These are phyloP conservation scores for Phaffomyces antillensis DNA, from an alignment of 805 yeast species.

Conservation along the genomic window DNA sequence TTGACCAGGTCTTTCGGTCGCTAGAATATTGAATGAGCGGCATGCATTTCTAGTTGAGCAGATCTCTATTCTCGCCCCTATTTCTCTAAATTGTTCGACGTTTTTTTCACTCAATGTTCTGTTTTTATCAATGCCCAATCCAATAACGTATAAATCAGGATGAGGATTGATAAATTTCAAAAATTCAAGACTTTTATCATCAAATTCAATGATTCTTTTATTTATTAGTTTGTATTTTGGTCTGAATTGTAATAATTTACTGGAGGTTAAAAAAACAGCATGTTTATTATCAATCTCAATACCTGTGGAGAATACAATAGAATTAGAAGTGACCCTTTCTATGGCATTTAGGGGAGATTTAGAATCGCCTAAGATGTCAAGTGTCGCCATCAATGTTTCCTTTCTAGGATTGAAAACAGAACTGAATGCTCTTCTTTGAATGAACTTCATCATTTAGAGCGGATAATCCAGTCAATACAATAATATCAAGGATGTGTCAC, in stretches of 20 bases:
- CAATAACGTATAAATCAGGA: conserved; percentile 70
- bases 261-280: conserved; percentile 45
- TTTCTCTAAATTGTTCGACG: conserved; percentile 36
- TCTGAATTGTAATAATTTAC: conserved; percentile 56
- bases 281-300: conserved; percentile 34
- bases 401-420: neutral
- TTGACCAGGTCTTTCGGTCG: conserved; percentile 70
- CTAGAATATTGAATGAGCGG: conserved; percentile 62
- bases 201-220: conserved; percentile 47
- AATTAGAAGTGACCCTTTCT: conserved; percentile 44
- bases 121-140: conserved; percentile 53
- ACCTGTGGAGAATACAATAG: conserved; percentile 53
- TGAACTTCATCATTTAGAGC: neutral
- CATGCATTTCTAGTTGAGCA: conserved; percentile 64
- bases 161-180: conserved; percentile 59
- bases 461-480: no score
- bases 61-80: conserved; percentile 68
- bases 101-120: conserved; percentile 57
- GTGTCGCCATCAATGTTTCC: conserved; percentile 28
- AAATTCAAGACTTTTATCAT: conserved; percentile 36
- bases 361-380: conserved; percentile 38
- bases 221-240: conserved; percentile 30
- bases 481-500: no score
- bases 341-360: conserved; percentile 42
- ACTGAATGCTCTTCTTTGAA: conserved; percentile 1